Evolutionary conservation across 1,284 basidiomycete species (phyloP), one percentile per base, ranked within the genome.

Genomic region (Crepidotus sp.): DNA sequence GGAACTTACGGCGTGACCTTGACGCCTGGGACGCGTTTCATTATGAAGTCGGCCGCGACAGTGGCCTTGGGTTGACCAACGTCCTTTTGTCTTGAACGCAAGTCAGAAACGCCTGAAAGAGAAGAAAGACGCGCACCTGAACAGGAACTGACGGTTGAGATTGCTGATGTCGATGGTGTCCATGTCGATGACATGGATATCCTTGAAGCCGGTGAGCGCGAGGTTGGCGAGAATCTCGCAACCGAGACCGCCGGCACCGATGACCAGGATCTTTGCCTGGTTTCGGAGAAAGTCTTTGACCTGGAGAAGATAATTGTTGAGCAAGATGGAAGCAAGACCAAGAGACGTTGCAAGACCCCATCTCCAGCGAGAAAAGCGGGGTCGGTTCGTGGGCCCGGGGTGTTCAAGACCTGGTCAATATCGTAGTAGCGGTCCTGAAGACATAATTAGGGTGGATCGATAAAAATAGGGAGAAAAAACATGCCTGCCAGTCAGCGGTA

Each of bases 111-210:
- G 36, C 33, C 40, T 13, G 21, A 11, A 25, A 25, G 27, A 33
- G 17, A 24, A 33, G 30, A 39, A 44, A 18, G n/a, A 15, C 8
- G 57, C 73, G 42, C 54, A 91, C 93, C 95, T 77, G 70, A 99
- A 99, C 34, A 99, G 71, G 63, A 98, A 99, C 64, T 99, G 96
- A 35, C 96, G 78, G 65, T 99, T 99, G 55, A 99, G 73, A 60
- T 99, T 99, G 58, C 92, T 96, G 57, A 98, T 90, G 64, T 99
- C 96, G 62, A 98, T 99, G 4, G 95, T 98, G 70, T 99, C 96
- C 95, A 99, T 98, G 70, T 99, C 96, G 61, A 99, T 98, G 54
- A 99, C 93, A 69, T 98, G 91, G 51, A 98, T 96, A 59, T 98
- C 86, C 61, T 85, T 87, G 77, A 98, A 98, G 15, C 96, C 96